Evolutionary conservation across 768 basidiomycete genomes (phyloP).

Genomic region (Paxillus rubicundulus): DNA sequence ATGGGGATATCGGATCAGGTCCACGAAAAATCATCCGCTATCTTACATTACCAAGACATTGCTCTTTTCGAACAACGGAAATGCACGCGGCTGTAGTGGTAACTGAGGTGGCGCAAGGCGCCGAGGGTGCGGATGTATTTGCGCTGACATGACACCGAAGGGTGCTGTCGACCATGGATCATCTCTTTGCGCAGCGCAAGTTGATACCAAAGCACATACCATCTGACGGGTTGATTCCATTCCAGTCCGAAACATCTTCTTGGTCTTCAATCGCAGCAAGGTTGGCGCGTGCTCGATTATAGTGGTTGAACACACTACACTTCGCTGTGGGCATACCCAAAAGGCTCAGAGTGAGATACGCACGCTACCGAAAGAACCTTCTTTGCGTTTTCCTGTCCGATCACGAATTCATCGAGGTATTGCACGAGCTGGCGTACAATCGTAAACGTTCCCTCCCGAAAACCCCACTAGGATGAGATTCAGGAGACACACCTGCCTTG

Average conservation of each 20-base stretch:
- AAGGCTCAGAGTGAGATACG: conserved; percentile 33
- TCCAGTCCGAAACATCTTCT: conserved; percentile 28
- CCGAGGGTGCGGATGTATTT: conserved; percentile 58
- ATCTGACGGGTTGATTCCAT: conserved; percentile 20
- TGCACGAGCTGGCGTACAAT: conserved; percentile 58
- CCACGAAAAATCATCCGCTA: neutral
- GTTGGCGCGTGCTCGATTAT: conserved; percentile 82
- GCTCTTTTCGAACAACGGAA: conserved; percentile 85
- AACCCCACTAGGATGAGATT: neutral
- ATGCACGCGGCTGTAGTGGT: conserved; percentile 39
- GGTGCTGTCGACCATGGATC: conserved; percentile 25
- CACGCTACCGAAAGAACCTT: conserved; percentile 93
- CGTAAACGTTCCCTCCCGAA: conserved; percentile 8
- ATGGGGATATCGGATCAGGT: conserved; percentile 6
- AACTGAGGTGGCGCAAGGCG: conserved; percentile 34
- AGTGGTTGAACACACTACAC: conserved; percentile 88
- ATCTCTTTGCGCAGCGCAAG: neutral
- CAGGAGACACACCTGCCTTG: conserved; percentile 41
- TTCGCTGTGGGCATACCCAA: conserved; percentile 1
- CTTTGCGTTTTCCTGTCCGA: conserved; percentile 92
- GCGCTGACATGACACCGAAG: conserved; percentile 51
- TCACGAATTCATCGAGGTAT: conserved; percentile 85
- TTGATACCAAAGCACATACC: conserved; percentile 22
- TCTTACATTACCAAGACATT: conserved; percentile 89
- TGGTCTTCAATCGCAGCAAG: conserved; percentile 47